Evolutionary conservation across 495 filamentous ascomycete species (phyloP).

Genomic region (Friedmanniomyces endolithicus): DNA sequence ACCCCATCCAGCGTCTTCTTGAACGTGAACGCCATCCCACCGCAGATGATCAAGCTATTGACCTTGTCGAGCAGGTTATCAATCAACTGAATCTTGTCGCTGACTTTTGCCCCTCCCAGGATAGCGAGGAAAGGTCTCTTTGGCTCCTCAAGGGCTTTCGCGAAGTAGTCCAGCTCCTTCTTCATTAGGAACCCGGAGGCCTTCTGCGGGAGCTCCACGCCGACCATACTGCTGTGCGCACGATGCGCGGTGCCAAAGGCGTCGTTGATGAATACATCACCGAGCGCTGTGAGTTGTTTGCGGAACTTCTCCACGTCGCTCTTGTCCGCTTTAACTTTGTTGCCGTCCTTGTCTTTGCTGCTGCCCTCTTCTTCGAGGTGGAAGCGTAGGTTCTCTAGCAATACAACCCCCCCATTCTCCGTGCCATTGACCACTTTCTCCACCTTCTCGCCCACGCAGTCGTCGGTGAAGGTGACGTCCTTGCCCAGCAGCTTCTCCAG

Average conservation of each 20-base stretch:
- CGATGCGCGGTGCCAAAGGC: constrained; percentile 98
- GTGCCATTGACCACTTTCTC: constrained; percentile 84
- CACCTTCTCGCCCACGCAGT: constrained; percentile 79
- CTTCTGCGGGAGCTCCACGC: constrained; percentile 86
- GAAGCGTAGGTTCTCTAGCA: constrained; percentile 96
- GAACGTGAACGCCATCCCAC: constrained; percentile 99
- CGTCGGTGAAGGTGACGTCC: constrained; percentile 72
- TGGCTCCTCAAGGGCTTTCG: constrained; percentile 85
- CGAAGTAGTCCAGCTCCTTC: constrained; percentile 99
- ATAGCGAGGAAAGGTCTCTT: constrained; percentile 96
- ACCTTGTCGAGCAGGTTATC: constrained; percentile 98
- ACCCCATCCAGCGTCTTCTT: constrained; percentile 92
- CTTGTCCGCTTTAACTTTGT: constrained; percentile 93
- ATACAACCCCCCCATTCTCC: constrained; percentile 67
- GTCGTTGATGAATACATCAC: constrained; percentile 96
- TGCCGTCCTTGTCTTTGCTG: constrained; percentile 78
- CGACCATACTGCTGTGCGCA: constrained; percentile 98
- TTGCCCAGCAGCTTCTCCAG: constrained; percentile 79
- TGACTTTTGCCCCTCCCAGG: constrained; percentile 94
- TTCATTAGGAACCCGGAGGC: constrained; percentile 97
- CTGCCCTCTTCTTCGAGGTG: constrained; percentile 96
- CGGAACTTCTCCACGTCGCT: constrained; percentile 83
- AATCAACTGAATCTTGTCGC: constrained; percentile 98
- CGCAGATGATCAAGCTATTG: constrained; percentile 89
- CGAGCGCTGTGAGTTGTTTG: constrained; percentile 85